phyloP scores from a whole-genome alignment of 352 stramenopile species.

The Phytophthora citrophthora region DNA sequence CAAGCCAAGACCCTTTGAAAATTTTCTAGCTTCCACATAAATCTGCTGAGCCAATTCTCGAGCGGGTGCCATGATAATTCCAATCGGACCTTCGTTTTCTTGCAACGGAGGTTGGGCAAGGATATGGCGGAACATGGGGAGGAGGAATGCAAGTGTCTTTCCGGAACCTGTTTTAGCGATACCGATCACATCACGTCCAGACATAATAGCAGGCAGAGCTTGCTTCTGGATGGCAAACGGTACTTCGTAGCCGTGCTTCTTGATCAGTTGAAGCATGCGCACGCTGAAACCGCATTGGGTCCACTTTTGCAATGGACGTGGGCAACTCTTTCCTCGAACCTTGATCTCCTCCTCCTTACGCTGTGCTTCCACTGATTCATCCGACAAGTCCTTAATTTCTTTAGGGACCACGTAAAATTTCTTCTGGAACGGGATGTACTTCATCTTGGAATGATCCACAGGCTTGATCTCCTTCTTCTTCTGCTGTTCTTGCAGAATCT shows the following conservation, averaged over 20 bases:
- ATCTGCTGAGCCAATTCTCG: slow-evolving; percentile 99
- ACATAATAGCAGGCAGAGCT: slow-evolving; percentile 98
- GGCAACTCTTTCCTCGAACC: slow-evolving; percentile 97
- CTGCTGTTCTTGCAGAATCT: slow-evolving; percentile 91
- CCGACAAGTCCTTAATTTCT: slow-evolving; percentile 90
- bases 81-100: slow-evolving; percentile 98
- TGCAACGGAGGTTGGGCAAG: slow-evolving; percentile 89
- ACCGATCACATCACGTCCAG: slow-evolving; percentile 98
- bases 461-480: slow-evolving; percentile 95
- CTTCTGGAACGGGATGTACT: slow-evolving; percentile 98
- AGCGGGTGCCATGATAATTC: slow-evolving; percentile 97
- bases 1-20: slow-evolving; percentile 93
- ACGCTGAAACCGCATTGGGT: slow-evolving; percentile 97
- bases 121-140: slow-evolving; percentile 97
- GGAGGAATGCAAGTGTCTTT: slow-evolving; percentile 91
- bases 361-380: slow-evolving; percentile 83
- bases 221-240: slow-evolving; percentile 99
- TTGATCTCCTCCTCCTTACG: slow-evolving; percentile 95
- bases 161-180: slow-evolving; percentile 98
- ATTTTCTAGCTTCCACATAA: slow-evolving; percentile 94
- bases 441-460: slow-evolving; percentile 96
- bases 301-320: slow-evolving; percentile 96
- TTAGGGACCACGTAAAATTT: slow-evolving; percentile 98
- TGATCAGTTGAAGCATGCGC: slow-evolving; percentile 94
- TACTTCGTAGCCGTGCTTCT: slow-evolving; percentile 92